Conservation (phyloP, 2,329 filamentous ascomycete species). For the Fusarium goolgardi region DNA sequence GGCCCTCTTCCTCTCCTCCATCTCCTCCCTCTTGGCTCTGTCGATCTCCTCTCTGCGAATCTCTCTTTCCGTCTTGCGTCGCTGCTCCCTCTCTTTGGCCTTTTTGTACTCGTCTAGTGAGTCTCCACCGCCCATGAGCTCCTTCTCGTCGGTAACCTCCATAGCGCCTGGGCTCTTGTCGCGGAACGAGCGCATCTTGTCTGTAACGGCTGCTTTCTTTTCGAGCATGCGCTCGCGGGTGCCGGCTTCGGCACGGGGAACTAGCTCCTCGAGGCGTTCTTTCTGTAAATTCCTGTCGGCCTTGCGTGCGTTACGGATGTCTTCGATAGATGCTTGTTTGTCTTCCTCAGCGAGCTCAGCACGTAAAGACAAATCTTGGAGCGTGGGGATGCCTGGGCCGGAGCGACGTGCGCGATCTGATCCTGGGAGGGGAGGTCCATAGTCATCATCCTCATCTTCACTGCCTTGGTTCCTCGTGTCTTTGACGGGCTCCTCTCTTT, state of each 20-base stretch:
- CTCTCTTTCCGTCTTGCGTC: constrained; percentile 86
- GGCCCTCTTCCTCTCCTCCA: constrained; percentile 78
- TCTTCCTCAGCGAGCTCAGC: constrained; percentile 64
- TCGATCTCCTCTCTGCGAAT: constrained; percentile 83
- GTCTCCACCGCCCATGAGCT: constrained; percentile 80
- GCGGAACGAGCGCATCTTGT: constrained; percentile 78
- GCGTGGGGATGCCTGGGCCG: constrained; percentile 74
- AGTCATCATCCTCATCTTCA: constrained; percentile 70
- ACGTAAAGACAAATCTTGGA: constrained; percentile 77
- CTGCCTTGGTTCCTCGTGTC: constrained; percentile 55
- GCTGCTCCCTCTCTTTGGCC: constrained; percentile 71
- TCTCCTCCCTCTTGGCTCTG: constrained; percentile 79
- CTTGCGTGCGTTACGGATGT: constrained; percentile 71
- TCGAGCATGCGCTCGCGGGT: constrained; percentile 86
- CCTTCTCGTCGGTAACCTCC: constrained; percentile 70
- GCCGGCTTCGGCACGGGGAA: constrained; percentile 84
- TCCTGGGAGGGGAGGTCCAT: constrained; percentile 57
- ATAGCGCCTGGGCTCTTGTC: constrained; percentile 70
- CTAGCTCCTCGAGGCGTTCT: constrained; percentile 81
- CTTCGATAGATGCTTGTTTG: constrained; percentile 61
- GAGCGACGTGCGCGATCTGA: constrained; percentile 43
- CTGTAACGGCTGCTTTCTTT: constrained; percentile 80
- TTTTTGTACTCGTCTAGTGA: constrained; percentile 76
- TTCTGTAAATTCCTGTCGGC: constrained; percentile 74
- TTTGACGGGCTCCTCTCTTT: constrained; percentile 59